A percentile compares a stretch with the other conserved stretches of the same genome.
These are phyloP conservation scores for Chaetomium tenue DNA, from an alignment of 495 filamentous ascomycete genomes.

Conservation along the genomic window DNA sequence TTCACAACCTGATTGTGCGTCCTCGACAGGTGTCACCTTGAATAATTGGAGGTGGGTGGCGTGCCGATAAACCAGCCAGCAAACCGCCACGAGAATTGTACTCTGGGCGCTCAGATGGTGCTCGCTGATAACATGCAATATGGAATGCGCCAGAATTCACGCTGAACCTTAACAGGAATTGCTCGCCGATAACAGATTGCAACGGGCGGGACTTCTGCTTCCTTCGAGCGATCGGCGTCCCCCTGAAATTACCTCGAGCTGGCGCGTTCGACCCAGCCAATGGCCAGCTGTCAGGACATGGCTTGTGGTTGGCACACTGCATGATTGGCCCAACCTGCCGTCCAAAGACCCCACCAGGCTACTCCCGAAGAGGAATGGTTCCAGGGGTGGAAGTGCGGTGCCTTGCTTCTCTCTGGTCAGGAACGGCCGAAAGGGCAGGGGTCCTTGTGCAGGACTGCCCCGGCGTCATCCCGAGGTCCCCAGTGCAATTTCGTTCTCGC, in stretches of 20 bases:
- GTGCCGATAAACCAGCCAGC: background rate
- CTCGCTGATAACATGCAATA: background rate
- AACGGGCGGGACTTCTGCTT: background rate
- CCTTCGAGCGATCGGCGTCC: constrained; percentile 28
- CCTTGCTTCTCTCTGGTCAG: constrained; percentile 19
- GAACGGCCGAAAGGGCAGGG: constrained; percentile 30
- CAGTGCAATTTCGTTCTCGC: constrained; percentile 39
- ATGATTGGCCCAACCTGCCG: constrained; percentile 28
- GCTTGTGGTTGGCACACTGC: constrained; percentile 17
- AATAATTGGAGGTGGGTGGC: background rate
- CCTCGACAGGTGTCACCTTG: background rate
- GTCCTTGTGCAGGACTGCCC: constrained; percentile 19
- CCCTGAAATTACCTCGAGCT: constrained; percentile 35
- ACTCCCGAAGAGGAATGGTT: constrained; percentile 21
- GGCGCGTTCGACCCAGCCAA: constrained; percentile 27
- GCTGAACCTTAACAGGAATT: constrained; percentile 7
- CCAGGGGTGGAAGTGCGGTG: constrained; percentile 16
- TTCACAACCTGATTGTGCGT: background rate
- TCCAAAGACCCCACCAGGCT: constrained; percentile 13
- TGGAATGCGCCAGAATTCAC: background rate
- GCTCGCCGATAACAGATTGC: constrained; percentile 2
- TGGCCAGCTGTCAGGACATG: constrained; percentile 7
- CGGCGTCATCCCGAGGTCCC: constrained; percentile 29
- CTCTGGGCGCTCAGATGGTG: background rate
- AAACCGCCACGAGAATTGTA: background rate